phyloP scores from a whole-genome alignment of 2,329 filamentous ascomycete species.

The Aureobasidium sp. region DNA sequence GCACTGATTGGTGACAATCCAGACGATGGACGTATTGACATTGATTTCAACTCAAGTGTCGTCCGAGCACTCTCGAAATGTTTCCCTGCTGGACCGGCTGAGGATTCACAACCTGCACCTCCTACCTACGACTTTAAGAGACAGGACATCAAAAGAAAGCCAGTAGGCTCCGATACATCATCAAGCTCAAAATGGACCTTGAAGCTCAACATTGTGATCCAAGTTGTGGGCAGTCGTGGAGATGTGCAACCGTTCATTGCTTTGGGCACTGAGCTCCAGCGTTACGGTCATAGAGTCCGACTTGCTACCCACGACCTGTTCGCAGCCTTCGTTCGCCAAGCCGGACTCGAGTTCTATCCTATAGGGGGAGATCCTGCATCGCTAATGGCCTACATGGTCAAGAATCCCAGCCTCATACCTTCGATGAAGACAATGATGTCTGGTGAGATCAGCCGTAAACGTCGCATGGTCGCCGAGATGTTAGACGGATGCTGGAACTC shows the following conservation, averaged over 20 bases:
- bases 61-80: constrained; percentile 59
- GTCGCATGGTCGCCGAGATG: constrained; percentile 70
- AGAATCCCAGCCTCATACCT: constrained; percentile 79
- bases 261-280: constrained; percentile 43
- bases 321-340: constrained; percentile 43
- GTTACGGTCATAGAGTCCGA: constrained; percentile 42
- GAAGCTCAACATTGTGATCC: constrained; percentile 41
- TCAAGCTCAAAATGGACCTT: background rate
- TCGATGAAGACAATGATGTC: constrained; percentile 68
- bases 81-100: constrained; percentile 56
- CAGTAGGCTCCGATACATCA: background rate
- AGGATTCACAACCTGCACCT: constrained; percentile 45
- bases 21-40: constrained; percentile 70
- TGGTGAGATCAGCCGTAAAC: constrained; percentile 68
- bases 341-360: constrained; percentile 46
- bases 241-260: constrained; percentile 47
- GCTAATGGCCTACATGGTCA: constrained; percentile 76
- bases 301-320: constrained; percentile 44
- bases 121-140: constrained; percentile 20
- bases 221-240: constrained; percentile 43
- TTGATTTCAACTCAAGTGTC: constrained; percentile 64
- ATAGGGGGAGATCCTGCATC: constrained; percentile 45
- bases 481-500: constrained; percentile 82
- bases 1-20: background rate
- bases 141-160: background rate